phyloP scores from a whole-genome alignment of 352 stramenopile species.

The Blastocystis sp. region DNA sequence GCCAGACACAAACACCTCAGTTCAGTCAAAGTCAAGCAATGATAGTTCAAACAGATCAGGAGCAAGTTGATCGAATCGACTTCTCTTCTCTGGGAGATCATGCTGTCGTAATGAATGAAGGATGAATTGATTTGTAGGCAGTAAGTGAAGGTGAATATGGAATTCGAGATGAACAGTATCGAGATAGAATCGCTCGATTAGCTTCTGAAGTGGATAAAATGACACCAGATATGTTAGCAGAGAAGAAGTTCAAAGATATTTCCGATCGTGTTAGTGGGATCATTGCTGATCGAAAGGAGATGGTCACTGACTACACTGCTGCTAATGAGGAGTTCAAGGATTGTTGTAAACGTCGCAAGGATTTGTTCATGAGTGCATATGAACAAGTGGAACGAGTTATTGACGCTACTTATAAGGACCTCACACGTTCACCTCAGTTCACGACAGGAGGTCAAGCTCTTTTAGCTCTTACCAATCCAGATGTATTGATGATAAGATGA shows the following conservation, averaged over 20 bases:
- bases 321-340: constrained; percentile 63
- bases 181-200: constrained; percentile 70
- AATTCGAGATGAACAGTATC: constrained; percentile 1
- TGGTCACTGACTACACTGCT: constrained; percentile 6
- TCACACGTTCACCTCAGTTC: constrained; percentile 72
- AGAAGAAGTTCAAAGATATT: constrained; percentile 64
- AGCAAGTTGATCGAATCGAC: constrained; percentile 73
- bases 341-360: constrained; percentile 59
- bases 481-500: constrained; percentile 85
- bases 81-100: constrained; percentile 77
- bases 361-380: constrained; percentile 83
- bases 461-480: constrained; percentile 87
- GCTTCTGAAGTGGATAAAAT: constrained; percentile 82
- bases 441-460: constrained; percentile 41
- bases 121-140: constrained; percentile 69
- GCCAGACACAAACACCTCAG: constrained; percentile 5
- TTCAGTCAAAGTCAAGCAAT: constrained; percentile 71
- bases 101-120: constrained; percentile 71
- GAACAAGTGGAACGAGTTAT: constrained; percentile 83
- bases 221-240: constrained; percentile 90
- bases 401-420: constrained; percentile 83
- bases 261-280: constrained; percentile 50
- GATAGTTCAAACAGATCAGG: constrained; percentile 70
- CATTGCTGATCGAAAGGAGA: constrained; percentile 22
- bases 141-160: constrained; percentile 76